Evolutionary conservation across 805 yeast species (phyloP).

Genomic region (Starmerella ratchasimensis): DNA sequence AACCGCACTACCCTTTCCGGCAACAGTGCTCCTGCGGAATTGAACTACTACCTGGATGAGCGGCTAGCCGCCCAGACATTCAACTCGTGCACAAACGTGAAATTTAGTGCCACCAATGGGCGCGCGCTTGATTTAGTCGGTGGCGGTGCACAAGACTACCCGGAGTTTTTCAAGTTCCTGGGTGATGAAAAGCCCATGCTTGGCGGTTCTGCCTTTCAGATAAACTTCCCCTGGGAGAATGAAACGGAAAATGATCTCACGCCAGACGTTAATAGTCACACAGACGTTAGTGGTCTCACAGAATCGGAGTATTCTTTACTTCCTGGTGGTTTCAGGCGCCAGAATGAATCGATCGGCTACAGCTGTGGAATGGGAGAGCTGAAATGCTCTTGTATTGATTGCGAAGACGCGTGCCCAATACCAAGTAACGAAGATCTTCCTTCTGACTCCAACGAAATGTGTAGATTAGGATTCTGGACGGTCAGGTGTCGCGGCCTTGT

Average conservation of each 20-base stretch:
- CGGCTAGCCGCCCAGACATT: constrained; percentile 50
- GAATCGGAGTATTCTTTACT: too few species aligned
- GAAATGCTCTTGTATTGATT: constrained; percentile 72
- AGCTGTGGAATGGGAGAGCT: constrained; percentile 46
- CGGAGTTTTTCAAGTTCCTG: constrained; percentile 65
- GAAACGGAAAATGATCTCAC: constrained; percentile 1
- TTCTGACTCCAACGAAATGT: constrained; percentile 21
- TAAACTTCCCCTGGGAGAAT: constrained; percentile 49
- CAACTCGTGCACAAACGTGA: constrained; percentile 77
- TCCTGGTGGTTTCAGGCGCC: constrained; percentile 1
- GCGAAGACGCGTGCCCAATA: constrained; percentile 64
- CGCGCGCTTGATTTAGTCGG: constrained; percentile 94
- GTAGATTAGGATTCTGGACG: constrained; percentile 50
- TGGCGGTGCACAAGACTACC: constrained; percentile 79
- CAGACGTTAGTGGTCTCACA: too few species aligned
- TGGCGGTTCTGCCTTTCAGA: constrained; percentile 94
- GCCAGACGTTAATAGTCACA: too few species aligned
- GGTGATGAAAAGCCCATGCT: constrained; percentile 90
- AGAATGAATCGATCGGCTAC: constrained; percentile 25
- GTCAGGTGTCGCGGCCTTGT: constrained; percentile 60
- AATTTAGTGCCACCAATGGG: constrained; percentile 89
- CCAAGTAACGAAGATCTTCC: constrained; percentile 6
- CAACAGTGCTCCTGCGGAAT: constrained; percentile 51
- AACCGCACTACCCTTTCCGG: constrained; percentile 38
- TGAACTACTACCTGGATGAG: constrained; percentile 48